Evolutionary conservation across 306 rosid species (phyloP), one percentile per base, ranked within the genome.

Genomic region (Rosa rugosa): DNA sequence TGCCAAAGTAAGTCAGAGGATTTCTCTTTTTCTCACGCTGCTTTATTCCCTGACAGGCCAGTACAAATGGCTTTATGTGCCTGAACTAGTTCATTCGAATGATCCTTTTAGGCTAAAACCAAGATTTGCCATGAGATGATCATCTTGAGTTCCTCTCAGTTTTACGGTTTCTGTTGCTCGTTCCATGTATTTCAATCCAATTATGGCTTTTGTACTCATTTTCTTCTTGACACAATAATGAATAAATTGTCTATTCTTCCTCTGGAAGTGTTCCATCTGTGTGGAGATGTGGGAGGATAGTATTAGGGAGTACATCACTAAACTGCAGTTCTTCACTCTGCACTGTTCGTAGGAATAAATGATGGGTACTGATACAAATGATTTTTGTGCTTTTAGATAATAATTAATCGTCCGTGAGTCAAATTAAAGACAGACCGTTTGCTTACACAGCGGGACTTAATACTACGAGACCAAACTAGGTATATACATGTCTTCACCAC

Each of bases 1-100:
- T 95, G 69, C 99, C 98, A 0, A 93, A 86, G 85, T 91, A 81
- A 82, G 67, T 79, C 50, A 41, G 77, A 69, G 71, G 57, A 64
- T 72, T 44, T 69, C 71, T 14, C 31, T 78, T 25, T 73, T 49
- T 62, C 63, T 62, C 56, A 6, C 22, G 76, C 38, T 77, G 75
- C 80, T 79, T 77, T 40, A 62, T 81, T 85, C 80, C 70, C 69
- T 73, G 74, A 14, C 75, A 22, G 75, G 83, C 67, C 69, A 40
- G 42, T 20, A 72, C 66, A 59, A 46, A 78, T 51, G 82, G 69
- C 79, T 60, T 51, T 7, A 11, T 68, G 72, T 50, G 59, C 87
- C 76, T 47, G 83, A 78, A 86, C 75, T 75, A 75, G 85, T 71
- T 86, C 72, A 53, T 65, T 60, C 54, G 72, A 80, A 78, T 66